Conservation (phyloP, 2,329 filamentous ascomycete genomes). For the Penicillium sp. region DNA sequence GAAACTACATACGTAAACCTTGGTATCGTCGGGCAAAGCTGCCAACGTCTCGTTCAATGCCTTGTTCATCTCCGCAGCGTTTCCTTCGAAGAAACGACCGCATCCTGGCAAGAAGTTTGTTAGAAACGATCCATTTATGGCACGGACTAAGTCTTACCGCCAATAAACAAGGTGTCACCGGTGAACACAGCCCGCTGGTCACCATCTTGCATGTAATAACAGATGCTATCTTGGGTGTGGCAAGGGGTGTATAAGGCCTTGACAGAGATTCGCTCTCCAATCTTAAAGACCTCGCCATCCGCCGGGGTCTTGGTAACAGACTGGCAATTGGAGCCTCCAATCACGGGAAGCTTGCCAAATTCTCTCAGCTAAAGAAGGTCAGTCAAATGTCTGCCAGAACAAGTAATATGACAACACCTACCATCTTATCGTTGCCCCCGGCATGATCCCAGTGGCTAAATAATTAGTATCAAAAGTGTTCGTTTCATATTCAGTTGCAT, state of each 20-base stretch:
- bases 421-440: constrained; percentile 83
- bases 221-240: constrained; percentile 98
- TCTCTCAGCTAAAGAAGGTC: constrained; percentile 52
- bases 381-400: neutral
- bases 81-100: constrained; percentile 94
- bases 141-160: constrained; percentile 55
- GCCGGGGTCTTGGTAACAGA: constrained; percentile 74
- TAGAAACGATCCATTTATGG: neutral
- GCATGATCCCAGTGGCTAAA: constrained; percentile 88
- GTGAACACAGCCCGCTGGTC: constrained; percentile 79
- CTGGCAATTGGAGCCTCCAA: constrained; percentile 84
- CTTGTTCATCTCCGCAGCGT: constrained; percentile 84
- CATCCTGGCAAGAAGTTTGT: constrained; percentile 61
- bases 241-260: constrained; percentile 93
- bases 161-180: constrained; percentile 93
- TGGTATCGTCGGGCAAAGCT: constrained; percentile 81
- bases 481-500: no score
- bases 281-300: constrained; percentile 74
- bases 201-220: constrained; percentile 85
- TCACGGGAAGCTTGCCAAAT: constrained; percentile 68
- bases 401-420: constrained; percentile 40
- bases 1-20: constrained; percentile 71
- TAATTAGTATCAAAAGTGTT: constrained; percentile 10
- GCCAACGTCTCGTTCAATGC: constrained; percentile 85
- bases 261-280: constrained; percentile 77